Percentiles rank a stretch among this genome's conserved stretches.
Conservation (phyloP, 2,329 filamentous ascomycete species). For the Hymenoscyphus albidus region DNA sequence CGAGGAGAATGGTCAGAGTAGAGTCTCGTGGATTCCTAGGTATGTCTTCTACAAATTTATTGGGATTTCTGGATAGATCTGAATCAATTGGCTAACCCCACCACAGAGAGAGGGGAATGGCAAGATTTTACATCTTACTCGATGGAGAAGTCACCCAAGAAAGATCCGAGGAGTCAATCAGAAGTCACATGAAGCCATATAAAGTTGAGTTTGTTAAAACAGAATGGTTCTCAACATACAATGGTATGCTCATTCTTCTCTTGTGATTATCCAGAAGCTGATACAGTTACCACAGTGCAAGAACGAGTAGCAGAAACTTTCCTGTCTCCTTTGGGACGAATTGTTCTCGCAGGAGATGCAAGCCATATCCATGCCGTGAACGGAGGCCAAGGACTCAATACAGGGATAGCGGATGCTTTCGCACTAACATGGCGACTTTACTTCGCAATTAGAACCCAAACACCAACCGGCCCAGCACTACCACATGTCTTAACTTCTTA, state of each 20-base stretch:
- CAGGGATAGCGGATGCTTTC: constrained; percentile 37
- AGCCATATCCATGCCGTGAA: constrained; percentile 32
- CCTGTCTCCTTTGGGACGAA: constrained; percentile 13
- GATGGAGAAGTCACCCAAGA: constrained; percentile 43
- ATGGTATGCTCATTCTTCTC: constrained; percentile 36
- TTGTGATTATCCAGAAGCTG: background rate
- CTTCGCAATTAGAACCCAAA: background rate
- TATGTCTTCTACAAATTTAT: background rate
- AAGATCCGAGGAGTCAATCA: constrained; percentile 41
- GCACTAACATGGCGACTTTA: constrained; percentile 38
- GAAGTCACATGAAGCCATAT: constrained; percentile 43
- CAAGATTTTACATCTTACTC: constrained; percentile 45
- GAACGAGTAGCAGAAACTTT: constrained; percentile 15
- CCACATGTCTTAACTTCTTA: constrained; percentile 40
- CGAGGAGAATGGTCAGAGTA: constrained; percentile 42
- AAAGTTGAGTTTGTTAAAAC: constrained; percentile 41
- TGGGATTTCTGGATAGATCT: background rate
- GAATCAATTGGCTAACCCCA: background rate
- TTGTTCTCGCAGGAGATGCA: constrained; percentile 35
- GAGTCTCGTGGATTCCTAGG: constrained; percentile 47
- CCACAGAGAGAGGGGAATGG: constrained; percentile 41
- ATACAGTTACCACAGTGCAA: constrained; percentile 5
- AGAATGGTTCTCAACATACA: constrained; percentile 50
- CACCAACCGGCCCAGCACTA: background rate
- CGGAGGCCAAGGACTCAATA: constrained; percentile 28